phyloP scores from a whole-genome alignment of 305 asterid species.

The Salvia sclarea region DNA sequence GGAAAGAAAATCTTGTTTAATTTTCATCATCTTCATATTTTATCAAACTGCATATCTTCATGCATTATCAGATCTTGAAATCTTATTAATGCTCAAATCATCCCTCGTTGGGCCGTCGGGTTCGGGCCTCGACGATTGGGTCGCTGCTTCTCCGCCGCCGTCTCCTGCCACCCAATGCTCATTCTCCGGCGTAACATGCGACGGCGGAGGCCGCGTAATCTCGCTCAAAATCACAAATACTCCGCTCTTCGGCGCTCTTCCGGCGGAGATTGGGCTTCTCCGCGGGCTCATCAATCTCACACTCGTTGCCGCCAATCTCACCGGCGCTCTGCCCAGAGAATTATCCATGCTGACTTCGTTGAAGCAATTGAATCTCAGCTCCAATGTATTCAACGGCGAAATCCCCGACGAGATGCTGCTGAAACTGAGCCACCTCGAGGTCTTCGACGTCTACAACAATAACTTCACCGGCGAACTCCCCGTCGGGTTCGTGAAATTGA shows the following conservation, averaged over 20 bases:
- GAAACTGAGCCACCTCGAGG: constrained; percentile 46
- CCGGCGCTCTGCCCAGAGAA: constrained; percentile 58
- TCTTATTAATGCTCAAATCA: constrained; percentile 54
- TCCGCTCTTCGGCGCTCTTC: constrained; percentile 50
- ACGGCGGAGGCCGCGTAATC: constrained; percentile 43
- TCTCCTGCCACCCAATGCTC: constrained; percentile 50
- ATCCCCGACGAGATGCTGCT: constrained; percentile 45
- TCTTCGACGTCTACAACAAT: constrained; percentile 63
- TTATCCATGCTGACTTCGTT: constrained; percentile 45
- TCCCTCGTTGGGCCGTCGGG: constrained; percentile 51
- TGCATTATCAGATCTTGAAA: constrained; percentile 60
- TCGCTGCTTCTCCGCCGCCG: constrained; percentile 27
- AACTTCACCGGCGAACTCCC: constrained; percentile 61
- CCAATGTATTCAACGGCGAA: constrained; percentile 46
- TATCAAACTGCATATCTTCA: constrained; percentile 17
- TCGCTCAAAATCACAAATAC: constrained; percentile 45
- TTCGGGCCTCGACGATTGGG: constrained; percentile 69
- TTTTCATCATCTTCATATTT: constrained; percentile 32
- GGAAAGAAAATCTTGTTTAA: not conserved
- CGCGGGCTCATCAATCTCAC: constrained; percentile 52
- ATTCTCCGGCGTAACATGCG: constrained; percentile 69
- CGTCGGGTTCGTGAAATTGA: constrained; percentile 43
- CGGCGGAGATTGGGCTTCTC: constrained; percentile 65
- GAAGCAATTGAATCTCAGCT: constrained; percentile 48
- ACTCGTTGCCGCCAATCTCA: constrained; percentile 48